phyloP scores from a whole-genome alignment of 1,284 basidiomycete species.

The Ceratobasidium papillatum region DNA sequence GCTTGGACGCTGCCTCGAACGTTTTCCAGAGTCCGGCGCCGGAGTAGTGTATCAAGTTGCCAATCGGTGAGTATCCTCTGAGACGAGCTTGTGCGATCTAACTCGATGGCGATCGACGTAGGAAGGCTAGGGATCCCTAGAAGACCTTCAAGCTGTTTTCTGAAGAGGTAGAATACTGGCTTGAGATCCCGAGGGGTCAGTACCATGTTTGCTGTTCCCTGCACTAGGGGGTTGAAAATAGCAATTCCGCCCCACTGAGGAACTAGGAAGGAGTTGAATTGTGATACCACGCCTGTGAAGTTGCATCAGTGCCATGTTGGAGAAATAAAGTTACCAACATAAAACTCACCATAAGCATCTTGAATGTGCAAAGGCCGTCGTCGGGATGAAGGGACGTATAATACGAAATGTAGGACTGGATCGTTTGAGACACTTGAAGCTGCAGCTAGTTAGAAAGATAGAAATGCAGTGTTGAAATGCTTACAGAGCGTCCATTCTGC shows the following conservation, averaged over 20 bases:
- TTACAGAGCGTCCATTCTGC: constrained; percentile 94
- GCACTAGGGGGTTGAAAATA: constrained; percentile 70
- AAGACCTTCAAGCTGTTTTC: constrained; percentile 75
- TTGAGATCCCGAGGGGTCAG: constrained; percentile 55
- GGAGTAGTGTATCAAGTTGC: constrained; percentile 81
- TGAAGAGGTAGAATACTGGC: constrained; percentile 74
- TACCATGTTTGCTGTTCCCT: constrained; percentile 46
- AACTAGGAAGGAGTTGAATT: constrained; percentile 80
- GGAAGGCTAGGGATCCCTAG: constrained; percentile 81
- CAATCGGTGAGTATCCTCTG: constrained; percentile 62
- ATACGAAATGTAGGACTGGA: constrained; percentile 90
- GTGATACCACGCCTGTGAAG: constrained; percentile 56
- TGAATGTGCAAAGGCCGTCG: constrained; percentile 79
- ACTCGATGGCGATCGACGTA: constrained; percentile 51
- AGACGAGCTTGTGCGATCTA: constrained; percentile 42
- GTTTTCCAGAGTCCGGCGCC: constrained; percentile 78
- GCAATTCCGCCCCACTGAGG: constrained; percentile 97
- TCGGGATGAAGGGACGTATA: constrained; percentile 81
- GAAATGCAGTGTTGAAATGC: constrained; percentile 46
- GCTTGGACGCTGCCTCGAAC: constrained; percentile 74
- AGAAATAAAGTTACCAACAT: neutral
- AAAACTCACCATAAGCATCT: constrained; percentile 61
- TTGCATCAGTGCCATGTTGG: neutral
- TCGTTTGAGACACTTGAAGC: constrained; percentile 87
- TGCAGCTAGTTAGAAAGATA: constrained; percentile 49